Conservation (phyloP, 345 rosid species). For the Salix koriyanagi region DNA sequence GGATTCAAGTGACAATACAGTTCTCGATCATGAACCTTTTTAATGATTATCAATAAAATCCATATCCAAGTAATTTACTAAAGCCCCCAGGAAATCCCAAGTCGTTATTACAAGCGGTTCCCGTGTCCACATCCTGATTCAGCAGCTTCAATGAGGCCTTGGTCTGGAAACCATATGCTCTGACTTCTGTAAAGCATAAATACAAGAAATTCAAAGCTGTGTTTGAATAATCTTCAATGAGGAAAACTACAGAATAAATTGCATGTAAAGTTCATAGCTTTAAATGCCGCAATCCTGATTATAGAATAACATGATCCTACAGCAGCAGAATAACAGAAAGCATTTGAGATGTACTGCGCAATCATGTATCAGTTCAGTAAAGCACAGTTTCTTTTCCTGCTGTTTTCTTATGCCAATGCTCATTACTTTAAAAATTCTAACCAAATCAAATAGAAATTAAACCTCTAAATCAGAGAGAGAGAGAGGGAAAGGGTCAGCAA, state of each 20-base stretch:
- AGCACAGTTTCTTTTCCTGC: not conserved
- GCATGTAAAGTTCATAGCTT: too few relatives aligned
- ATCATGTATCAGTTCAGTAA: not conserved
- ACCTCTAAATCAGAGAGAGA: too few relatives aligned
- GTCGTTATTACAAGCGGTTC: not conserved
- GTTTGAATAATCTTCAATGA: not conserved
- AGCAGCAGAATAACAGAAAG: not conserved
- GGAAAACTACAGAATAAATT: too few relatives aligned
- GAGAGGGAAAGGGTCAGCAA: too few relatives aligned
- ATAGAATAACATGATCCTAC: not conserved
- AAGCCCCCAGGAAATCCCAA: too few relatives aligned
- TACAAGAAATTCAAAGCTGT: not conserved
- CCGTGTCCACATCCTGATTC: not conserved
- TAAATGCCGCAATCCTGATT: not conserved
- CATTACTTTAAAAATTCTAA: too few relatives aligned
- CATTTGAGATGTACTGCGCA: not conserved
- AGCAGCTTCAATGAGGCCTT: slow-evolving; percentile 22
- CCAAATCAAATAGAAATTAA: too few relatives aligned
- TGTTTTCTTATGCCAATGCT: not conserved
- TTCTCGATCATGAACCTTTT: too few relatives aligned
- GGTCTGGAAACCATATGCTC: slow-evolving; percentile 62
- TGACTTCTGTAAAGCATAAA: slow-evolving; percentile 37
- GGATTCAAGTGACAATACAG: too few relatives aligned
- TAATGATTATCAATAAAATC: too few relatives aligned
- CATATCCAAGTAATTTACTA: too few relatives aligned